Evolutionary conservation across 257 asterid genomes (phyloP), one percentile per base, ranked within the genome.

Genomic region (Salvia rosmarinus): DNA sequence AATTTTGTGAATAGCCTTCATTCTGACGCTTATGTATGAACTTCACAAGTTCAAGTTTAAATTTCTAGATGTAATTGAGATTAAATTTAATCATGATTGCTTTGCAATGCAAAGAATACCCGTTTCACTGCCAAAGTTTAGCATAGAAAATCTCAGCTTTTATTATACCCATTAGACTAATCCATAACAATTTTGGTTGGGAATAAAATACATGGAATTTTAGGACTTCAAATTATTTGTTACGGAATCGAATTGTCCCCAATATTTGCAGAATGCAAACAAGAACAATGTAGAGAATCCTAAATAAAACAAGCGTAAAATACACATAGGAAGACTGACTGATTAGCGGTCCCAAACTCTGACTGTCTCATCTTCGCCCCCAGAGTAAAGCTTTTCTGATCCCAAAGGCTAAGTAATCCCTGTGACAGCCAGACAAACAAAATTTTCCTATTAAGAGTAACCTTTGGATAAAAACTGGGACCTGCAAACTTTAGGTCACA

Each of bases 291-390:
- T 52, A 52, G 25, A 1, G 57, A 70, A 14, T 40, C 19, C 37
- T 10, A 47, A 12, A 75, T 11, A 66, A 6, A 28, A 16, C 42
- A 67, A 1, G 20, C 11, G 23, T 43, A 46, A 16, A 72, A 37
- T 34, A 43, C 49, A 63, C 37, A 66, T 21, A 64, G 57, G 44
- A 79, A 52, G 63, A 95, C 98, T 95, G 95, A 64, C 97, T 98
- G 97, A 89, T 71, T 91, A 96, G 88, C 99, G 89, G 79, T 95
- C 98, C 98, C 99, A 95, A 71, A 91, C 82, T 82, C 90, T 86
- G 65, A 91, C 95, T 4, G 88, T 89, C 84, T 87, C 96, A 69
- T 95, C 99, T 75, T 84, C 88, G 81, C 99, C 84, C 75, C 97
- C 97, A 1, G 94, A 79, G 82, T 95, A 95, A 61, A 95, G 96